phyloP scores from a whole-genome alignment of 2,329 filamentous ascomycete genomes.

The Fusarium musae region DNA sequence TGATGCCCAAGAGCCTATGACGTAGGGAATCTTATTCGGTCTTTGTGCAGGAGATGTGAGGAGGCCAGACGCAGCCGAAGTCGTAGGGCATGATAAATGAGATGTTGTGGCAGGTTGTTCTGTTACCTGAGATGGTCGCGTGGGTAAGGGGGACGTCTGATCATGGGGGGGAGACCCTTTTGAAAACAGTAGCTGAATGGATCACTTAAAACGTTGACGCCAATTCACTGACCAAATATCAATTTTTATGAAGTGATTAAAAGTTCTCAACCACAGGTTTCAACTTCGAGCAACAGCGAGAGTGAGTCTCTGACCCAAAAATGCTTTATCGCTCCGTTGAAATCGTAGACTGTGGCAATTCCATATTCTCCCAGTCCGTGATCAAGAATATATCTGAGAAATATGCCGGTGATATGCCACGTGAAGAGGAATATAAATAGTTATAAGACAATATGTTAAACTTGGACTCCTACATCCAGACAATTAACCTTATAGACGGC shows the following conservation, averaged over 20 bases:
- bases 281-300: accelerated
- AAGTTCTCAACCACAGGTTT: accelerated
- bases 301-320: neutral
- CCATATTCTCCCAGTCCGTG: accelerated
- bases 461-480: neutral
- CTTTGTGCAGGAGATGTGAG: neutral
- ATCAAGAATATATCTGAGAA: accelerated
- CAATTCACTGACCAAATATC: accelerated
- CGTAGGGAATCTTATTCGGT: neutral
- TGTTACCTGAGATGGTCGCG: neutral
- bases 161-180: too few relatives aligned
- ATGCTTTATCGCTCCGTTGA: accelerated
- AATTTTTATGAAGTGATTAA: neutral
- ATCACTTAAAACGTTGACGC: accelerated
- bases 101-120: neutral
- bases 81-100: neutral
- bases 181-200: neutral
- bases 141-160: neutral
- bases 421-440: neutral
- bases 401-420: accelerated
- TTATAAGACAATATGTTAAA: neutral
- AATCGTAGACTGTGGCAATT: neutral
- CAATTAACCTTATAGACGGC: too few relatives aligned
- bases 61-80: neutral
- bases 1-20: neutral